These are phyloP conservation scores for Kazachstania psychrophila DNA, from an alignment of 805 yeast species.

Conservation along the genomic window DNA sequence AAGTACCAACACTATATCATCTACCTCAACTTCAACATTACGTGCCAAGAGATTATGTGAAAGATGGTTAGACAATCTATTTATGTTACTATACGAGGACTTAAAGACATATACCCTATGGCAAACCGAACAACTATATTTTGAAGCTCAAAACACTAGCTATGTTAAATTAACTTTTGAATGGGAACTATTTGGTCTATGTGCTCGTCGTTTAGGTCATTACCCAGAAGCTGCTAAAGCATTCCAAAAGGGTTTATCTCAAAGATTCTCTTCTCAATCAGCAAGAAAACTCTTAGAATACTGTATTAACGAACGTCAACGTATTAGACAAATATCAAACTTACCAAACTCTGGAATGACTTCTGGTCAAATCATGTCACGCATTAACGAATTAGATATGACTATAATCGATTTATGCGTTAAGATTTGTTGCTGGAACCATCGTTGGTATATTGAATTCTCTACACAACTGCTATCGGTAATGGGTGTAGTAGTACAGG, in stretches of 20 bases:
- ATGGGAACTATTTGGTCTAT: conserved; percentile 86
- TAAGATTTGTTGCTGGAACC: conserved; percentile 91
- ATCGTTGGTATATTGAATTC: conserved; percentile 93
- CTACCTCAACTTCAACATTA: conserved; percentile 29
- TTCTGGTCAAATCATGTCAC: conserved; percentile 28
- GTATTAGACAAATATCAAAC: conserved; percentile 17
- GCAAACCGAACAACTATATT: conserved; percentile 85
- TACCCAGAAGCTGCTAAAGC: conserved; percentile 81
- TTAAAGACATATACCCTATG: conserved; percentile 79
- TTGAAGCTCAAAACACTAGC: conserved; percentile 76
- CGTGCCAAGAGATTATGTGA: conserved; percentile 62
- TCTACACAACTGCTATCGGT: conserved; percentile 58
- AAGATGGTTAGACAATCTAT: conserved; percentile 69
- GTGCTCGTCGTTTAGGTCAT: conserved; percentile 80
- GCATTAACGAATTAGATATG: conserved; percentile 34
- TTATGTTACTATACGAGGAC: conserved; percentile 64
- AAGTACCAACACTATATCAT: neutral
- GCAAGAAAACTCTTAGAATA: conserved; percentile 63
- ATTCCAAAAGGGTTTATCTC: conserved; percentile 58
- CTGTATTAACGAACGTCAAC: conserved; percentile 43
- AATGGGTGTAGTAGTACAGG: conserved; percentile 52
- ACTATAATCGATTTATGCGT: conserved; percentile 61
- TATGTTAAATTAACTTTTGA: conserved; percentile 72
- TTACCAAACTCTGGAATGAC: conserved; percentile 19
- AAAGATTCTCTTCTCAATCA: conserved; percentile 73